phyloP scores from a whole-genome alignment of 768 basidiomycete genomes.

The Leccinum disarticulatum region DNA sequence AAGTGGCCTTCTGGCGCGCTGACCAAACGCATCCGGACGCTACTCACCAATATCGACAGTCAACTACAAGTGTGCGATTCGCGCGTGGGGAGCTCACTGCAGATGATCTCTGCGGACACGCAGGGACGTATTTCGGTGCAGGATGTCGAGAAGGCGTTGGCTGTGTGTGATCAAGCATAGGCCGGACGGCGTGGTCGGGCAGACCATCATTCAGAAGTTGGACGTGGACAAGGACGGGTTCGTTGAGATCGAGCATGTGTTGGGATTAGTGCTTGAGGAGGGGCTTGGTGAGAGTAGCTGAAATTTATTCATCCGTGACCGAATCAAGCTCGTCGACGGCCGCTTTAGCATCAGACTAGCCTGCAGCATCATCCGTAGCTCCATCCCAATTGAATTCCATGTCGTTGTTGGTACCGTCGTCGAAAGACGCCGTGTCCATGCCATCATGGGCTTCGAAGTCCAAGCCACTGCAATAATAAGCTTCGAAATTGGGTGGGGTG shows the following conservation, averaged over 20 bases:
- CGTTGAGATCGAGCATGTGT: conserved; percentile 94
- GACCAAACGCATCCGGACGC: conserved; percentile 91
- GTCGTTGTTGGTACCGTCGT: too few relatives aligned
- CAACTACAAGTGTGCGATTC: conserved; percentile 91
- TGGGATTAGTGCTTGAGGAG: too few relatives aligned
- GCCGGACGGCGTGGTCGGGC: conserved; percentile 88
- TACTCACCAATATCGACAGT: conserved; percentile 93
- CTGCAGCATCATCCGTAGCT: too few relatives aligned
- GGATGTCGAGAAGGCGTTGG: conserved; percentile 87
- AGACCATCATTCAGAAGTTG: conserved; percentile 85
- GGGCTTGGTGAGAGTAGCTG: conserved; percentile 58
- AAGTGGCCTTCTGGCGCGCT: conserved; percentile 80
- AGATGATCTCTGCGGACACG: conserved; percentile 81
- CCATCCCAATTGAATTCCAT: too few relatives aligned
- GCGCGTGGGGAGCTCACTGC: conserved; percentile 37
- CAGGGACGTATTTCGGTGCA: conserved; percentile 87
- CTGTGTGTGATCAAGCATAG: conserved; percentile 93
- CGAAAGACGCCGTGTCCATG: too few relatives aligned
- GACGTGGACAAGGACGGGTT: conserved; percentile 96
- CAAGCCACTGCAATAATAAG: too few relatives aligned
- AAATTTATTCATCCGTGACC: too few relatives aligned
- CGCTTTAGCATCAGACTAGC: too few relatives aligned
- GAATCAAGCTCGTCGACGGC: too few relatives aligned
- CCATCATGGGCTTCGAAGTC: too few relatives aligned
- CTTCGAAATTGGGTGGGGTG: too few relatives aligned